Evolutionary conservation across 805 yeast genomes (phyloP).

Genomic region (Teunomyces aglyptinius): DNA sequence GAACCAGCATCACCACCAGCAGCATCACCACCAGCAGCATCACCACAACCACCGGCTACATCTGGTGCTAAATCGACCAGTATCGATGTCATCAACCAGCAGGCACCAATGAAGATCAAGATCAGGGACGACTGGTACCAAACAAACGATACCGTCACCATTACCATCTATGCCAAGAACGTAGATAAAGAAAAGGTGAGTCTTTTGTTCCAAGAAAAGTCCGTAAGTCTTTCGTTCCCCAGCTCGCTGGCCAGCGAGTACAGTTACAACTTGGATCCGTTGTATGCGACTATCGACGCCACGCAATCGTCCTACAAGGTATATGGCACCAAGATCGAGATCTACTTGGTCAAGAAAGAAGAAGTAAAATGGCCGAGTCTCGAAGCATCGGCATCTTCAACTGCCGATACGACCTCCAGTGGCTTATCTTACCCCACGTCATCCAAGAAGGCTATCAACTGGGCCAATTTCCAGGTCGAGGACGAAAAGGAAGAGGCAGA

Average conservation of each 20-base stretch:
- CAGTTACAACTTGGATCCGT: conserved; percentile 52
- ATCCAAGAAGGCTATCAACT: conserved; percentile 59
- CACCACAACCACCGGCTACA: neutral
- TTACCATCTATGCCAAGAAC: conserved; percentile 70
- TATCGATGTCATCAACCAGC: conserved; percentile 33
- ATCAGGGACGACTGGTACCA: conserved; percentile 59
- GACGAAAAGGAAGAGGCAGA: conserved; percentile 46
- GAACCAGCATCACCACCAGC: neutral
- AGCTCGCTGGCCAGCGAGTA: conserved; percentile 53
- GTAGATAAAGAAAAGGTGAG: conserved; percentile 50
- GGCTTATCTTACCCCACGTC: conserved; percentile 56
- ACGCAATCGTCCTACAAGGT: conserved; percentile 46
- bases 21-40: neutral
- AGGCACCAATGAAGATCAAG: conserved; percentile 38
- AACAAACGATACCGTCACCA: conserved; percentile 49
- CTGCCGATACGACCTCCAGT: conserved; percentile 8
- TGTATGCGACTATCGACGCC: conserved; percentile 51
- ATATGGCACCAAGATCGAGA: conserved; percentile 72
- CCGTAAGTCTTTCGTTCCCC: conserved; percentile 47
- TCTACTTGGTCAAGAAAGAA: conserved; percentile 51
- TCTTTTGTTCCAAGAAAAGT: conserved; percentile 35
- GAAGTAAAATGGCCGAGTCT: conserved; percentile 55
- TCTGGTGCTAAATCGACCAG: conserved; percentile 20
- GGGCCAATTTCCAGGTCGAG: conserved; percentile 56
- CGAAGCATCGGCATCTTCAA: conserved; percentile 25